Conservation (phyloP, 108 stramenopile genomes). For the Aureococcus anophagefferens region DNA sequence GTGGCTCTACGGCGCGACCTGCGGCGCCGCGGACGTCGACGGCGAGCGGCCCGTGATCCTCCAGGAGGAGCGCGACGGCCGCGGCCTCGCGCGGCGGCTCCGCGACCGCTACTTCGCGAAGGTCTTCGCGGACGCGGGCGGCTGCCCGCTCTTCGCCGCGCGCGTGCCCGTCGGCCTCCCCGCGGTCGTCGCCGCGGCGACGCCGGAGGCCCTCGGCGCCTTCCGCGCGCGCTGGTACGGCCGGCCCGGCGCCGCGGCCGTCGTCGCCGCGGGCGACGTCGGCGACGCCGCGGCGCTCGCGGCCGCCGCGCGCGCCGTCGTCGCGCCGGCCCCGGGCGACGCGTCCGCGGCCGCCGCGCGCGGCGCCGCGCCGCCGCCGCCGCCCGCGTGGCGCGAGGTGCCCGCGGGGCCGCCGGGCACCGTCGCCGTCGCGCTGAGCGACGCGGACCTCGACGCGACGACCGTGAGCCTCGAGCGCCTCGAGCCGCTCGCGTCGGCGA, state of each 20-base stretch:
- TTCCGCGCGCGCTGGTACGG: neutral
- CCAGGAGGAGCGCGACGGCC: constrained; percentile 8
- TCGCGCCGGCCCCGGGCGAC: neutral
- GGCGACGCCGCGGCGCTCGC: neutral
- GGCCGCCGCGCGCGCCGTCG: neutral
- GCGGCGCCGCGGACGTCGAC: constrained; percentile 8
- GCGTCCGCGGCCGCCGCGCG: neutral
- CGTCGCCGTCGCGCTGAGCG: neutral
- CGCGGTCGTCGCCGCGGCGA: too few relatives aligned
- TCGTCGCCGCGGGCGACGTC: neutral
- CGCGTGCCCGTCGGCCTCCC: too few relatives aligned
- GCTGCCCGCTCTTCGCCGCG: too few relatives aligned
- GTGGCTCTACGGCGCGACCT: constrained; percentile 1
- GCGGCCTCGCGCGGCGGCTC: neutral
- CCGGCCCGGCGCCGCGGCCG: neutral
- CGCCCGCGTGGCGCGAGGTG: too few relatives aligned
- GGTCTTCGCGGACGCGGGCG: neutral
- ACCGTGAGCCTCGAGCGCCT: neutral
- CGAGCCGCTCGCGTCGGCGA: too few relatives aligned
- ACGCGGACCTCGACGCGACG: neutral
- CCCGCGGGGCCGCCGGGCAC: too few relatives aligned
- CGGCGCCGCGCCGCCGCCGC: too few relatives aligned
- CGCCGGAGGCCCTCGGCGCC: too few relatives aligned
- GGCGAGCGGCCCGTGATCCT: constrained; percentile 12
- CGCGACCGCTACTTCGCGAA: neutral